These are phyloP conservation scores for Tulasnella sp. DNA, from an alignment of 768 basidiomycete genomes.

Conservation along the genomic window DNA sequence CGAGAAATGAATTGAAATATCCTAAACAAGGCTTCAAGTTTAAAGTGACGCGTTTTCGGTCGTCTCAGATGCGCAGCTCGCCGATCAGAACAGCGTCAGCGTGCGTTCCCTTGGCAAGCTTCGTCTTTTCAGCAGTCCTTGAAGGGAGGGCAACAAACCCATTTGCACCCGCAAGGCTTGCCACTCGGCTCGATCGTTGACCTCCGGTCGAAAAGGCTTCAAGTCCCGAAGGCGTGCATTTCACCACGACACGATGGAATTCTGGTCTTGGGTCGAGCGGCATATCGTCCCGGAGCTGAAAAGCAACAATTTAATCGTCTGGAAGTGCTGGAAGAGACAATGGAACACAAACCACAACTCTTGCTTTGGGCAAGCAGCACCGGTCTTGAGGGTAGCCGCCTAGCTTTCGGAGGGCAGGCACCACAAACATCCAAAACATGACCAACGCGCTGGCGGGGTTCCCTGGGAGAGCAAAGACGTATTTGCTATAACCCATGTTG, in stretches of 20 bases:
- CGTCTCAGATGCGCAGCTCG: conserved; percentile 40
- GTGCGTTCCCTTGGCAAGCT: conserved; percentile 51
- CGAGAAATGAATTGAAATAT: not conserved
- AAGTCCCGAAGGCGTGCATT: conserved; percentile 44
- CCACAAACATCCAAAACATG: conserved; percentile 77
- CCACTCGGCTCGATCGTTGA: conserved; percentile 77
- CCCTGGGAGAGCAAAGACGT: conserved; percentile 80
- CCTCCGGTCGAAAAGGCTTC: conserved; percentile 78
- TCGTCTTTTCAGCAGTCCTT: conserved; percentile 36
- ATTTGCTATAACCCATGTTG: conserved; percentile 44
- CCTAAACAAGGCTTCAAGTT: not conserved
- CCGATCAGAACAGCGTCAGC: conserved; percentile 65
- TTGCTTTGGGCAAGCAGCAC: conserved; percentile 57
- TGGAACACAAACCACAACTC: conserved; percentile 50
- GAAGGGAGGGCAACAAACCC: conserved; percentile 68
- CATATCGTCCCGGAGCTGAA: conserved; percentile 45
- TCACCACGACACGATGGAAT: conserved; percentile 73
- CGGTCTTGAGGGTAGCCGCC: conserved; percentile 59
- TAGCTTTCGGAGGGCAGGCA: conserved; percentile 69
- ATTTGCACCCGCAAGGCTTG: conserved; percentile 76
- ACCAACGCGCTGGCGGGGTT: conserved; percentile 87
- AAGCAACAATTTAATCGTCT: conserved; percentile 7
- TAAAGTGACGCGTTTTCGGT: not conserved
- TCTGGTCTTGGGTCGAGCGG: conserved; percentile 68
- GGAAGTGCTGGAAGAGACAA: not conserved